Evolutionary conservation across 169 alveolate species (phyloP).

Genomic region (Haemoproteus tartakovskyi): DNA sequence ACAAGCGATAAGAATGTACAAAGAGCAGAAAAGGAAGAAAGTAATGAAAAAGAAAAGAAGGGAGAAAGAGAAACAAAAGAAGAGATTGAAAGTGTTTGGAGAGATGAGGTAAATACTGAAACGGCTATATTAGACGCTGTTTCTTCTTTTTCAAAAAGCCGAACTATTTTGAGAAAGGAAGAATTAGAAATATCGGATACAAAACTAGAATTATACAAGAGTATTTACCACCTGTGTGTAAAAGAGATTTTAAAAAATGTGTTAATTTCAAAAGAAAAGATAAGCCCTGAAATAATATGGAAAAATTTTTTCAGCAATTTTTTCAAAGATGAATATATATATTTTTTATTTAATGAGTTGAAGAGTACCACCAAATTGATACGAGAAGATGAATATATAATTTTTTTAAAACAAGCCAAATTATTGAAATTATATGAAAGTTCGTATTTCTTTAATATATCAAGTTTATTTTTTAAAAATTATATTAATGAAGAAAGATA

Average conservation of each 20-base stretch:
- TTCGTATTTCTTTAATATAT: neutral
- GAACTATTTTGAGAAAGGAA: neutral
- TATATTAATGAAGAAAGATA: constrained; percentile 9
- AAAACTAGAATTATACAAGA: constrained; percentile 15
- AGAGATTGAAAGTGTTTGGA: neutral
- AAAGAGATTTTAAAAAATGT: constrained; percentile 21
- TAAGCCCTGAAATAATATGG: constrained; percentile 6
- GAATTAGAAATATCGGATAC: neutral
- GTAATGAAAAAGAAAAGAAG: neutral
- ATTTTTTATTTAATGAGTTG: constrained; percentile 7
- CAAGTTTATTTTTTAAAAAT: constrained; percentile 16
- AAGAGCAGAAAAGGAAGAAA: neutral
- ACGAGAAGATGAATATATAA: constrained; percentile 22
- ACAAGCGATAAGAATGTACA: neutral
- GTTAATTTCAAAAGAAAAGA: constrained; percentile 9
- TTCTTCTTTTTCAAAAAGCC: neutral
- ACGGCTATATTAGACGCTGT: no score
- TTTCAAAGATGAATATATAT: constrained; percentile 31
- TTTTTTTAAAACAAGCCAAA: constrained; percentile 22
- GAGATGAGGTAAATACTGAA: neutral
- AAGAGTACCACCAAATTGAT: constrained; percentile 5
- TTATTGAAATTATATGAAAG: constrained; percentile 11
- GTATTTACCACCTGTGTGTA: constrained; percentile 14
- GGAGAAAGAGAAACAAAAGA: neutral
- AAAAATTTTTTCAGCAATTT: constrained; percentile 33